A percentile compares a stretch with the other conserved stretches of the same genome.
phyloP scores from a whole-genome alignment of 805 yeast species.

The Kluyveromyces siamensis region DNA sequence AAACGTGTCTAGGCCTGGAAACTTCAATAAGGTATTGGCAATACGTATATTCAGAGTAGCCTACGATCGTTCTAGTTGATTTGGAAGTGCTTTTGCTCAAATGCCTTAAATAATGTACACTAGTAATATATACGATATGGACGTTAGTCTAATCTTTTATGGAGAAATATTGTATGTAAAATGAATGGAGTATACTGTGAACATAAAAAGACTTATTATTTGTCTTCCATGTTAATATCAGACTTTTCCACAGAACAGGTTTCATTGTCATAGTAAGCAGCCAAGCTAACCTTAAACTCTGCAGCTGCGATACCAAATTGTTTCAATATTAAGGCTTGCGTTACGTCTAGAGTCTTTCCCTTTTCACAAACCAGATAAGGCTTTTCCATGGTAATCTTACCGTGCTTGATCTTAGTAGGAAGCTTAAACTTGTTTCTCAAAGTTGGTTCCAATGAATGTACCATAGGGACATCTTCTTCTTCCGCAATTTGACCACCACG shows the following conservation, averaged over 20 bases:
- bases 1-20: background rate
- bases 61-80: no score
- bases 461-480: conserved; percentile 94
- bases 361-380: conserved; percentile 73
- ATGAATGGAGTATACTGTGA: background rate
- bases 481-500: conserved; percentile 87
- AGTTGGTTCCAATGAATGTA: conserved; percentile 91
- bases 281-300: conserved; percentile 72
- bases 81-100: background rate
- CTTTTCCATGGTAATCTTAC: conserved; percentile 70
- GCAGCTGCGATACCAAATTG: conserved; percentile 94
- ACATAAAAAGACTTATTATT: background rate
- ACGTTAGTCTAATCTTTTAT: background rate
- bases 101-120: background rate
- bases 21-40: background rate
- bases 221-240: conserved; percentile 24
- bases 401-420: conserved; percentile 84
- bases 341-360: conserved; percentile 78
- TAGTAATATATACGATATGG: background rate
- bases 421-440: conserved; percentile 81
- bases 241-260: conserved; percentile 26
- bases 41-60: background rate
- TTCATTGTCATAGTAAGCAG: conserved; percentile 73
- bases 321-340: conserved; percentile 84
- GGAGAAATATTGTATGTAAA: background rate